These are phyloP conservation scores for Xylariomycetidae sp. DNA, from an alignment of 2,329 filamentous ascomycete species.

Conservation along the genomic window DNA sequence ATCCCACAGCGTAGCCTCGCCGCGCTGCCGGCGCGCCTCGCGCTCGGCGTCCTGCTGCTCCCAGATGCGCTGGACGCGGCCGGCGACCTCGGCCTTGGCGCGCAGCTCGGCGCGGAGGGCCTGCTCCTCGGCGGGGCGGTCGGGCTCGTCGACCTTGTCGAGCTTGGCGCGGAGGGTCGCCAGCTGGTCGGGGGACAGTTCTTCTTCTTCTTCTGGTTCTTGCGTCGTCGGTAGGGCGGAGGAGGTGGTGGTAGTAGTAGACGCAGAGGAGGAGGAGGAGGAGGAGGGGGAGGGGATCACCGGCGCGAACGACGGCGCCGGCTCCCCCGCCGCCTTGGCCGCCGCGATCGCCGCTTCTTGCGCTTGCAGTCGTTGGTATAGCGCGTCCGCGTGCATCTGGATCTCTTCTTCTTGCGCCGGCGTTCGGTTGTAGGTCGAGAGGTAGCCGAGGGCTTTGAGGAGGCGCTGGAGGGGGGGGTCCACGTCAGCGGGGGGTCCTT, in stretches of 20 bases:
- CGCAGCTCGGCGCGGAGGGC: constrained; percentile 57
- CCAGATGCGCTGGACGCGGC: constrained; percentile 48
- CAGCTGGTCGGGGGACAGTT: constrained; percentile 42
- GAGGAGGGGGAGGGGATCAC: constrained; percentile 36
- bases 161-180: constrained; percentile 48
- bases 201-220: constrained; percentile 4
- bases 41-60: constrained; percentile 49
- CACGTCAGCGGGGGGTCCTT: too few species aligned
- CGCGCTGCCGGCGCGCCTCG: constrained; percentile 50
- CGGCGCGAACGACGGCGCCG: constrained; percentile 53
- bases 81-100: constrained; percentile 54
- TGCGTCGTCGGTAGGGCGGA: constrained; percentile 15
- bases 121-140: constrained; percentile 57
- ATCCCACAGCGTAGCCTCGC: constrained; percentile 40
- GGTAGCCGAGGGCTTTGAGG: constrained; percentile 82
- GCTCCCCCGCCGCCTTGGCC: constrained; percentile 56
- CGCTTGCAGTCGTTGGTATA: constrained; percentile 81
- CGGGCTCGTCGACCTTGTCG: constrained; percentile 50
- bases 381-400: constrained; percentile 88
- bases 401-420: constrained; percentile 74
- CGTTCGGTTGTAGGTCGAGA: constrained; percentile 59
- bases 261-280: not conserved
- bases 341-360: constrained; percentile 72
- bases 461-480: constrained; percentile 59
- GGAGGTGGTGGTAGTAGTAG: not conserved